Evolutionary conservation across 2,329 filamentous ascomycete species (phyloP).

Genomic region (Dactylellina sp.): DNA sequence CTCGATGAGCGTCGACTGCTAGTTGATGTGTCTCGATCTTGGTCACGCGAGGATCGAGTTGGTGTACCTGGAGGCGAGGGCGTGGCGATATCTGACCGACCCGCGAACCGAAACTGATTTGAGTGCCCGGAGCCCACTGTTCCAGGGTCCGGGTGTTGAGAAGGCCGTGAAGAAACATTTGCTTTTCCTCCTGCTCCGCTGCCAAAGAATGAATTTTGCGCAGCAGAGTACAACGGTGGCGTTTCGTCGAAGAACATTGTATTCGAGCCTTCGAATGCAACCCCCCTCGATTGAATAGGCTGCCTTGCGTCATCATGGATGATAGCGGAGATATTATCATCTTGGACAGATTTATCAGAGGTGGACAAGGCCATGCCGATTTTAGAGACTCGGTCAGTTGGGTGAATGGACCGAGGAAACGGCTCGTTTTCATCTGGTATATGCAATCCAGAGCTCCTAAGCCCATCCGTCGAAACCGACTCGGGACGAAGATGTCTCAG

Average conservation of each 20-base stretch:
- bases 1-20: constrained; percentile 49
- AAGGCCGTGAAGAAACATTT: constrained; percentile 4
- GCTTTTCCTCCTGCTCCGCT: constrained; percentile 9
- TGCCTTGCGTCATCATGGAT: constrained; percentile 32
- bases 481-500: constrained; percentile 49
- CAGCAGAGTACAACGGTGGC: constrained; percentile 44
- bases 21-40: constrained; percentile 41
- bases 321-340: constrained; percentile 48
- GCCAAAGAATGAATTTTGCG: constrained; percentile 30
- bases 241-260: constrained; percentile 55
- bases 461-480: constrained; percentile 50
- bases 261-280: constrained; percentile 15
- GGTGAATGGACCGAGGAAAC: constrained; percentile 5
- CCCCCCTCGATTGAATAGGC: constrained; percentile 10
- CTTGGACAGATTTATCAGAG: constrained; percentile 53
- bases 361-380: constrained; percentile 54
- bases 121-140: constrained; percentile 47
- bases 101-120: constrained; percentile 45
- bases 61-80: constrained; percentile 51
- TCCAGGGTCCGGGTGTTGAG: constrained; percentile 31
- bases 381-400: constrained; percentile 49
- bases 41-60: constrained; percentile 39
- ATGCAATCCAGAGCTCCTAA: constrained; percentile 25
- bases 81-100: constrained; percentile 53
- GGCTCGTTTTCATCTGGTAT: constrained; percentile 35